Evolutionary conservation across 2,329 filamentous ascomycete genomes (phyloP), one percentile per base, ranked within the genome.

Genomic region (Nannizzia gypsea): DNA sequence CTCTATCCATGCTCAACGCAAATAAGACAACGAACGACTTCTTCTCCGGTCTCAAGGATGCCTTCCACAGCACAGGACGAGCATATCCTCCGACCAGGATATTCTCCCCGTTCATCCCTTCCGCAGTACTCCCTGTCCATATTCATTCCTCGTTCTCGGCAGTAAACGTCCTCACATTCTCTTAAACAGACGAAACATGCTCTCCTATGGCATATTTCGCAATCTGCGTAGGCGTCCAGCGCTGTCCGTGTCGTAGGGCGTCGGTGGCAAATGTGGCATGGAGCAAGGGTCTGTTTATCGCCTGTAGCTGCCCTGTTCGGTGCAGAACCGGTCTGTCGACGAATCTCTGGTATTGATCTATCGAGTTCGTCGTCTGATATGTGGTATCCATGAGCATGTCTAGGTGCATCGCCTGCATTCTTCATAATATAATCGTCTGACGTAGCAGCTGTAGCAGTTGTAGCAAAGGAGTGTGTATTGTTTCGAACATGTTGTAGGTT

Each of bases 121-220:
- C 17, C 8, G 13, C 3, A 15, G 26, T 8, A 34, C 9, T 52
- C 38, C 15, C 40, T 26, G 20, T 44, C 59, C 24, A 38, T 54
- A 11, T 44, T 31, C 38, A 28, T 58, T n/a, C 20, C 24, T 20
- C 58, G 26, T 40, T 64, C 64, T n/a, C 63, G 59, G 59, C 72
- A 75, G 55, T 68, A 60, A 15, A 63, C 17, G 4, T 68, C 65
- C 57, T 73, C 71, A 57, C 74, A 76, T 58, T 73, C 69, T 15
- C 73, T 68, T 48, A 76, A 64, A 65, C 73, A 76, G 40, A 76
- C 74, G 61, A 74, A 76, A 58, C 74, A 76, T 38, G 72, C 69
- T 40, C 73, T 67, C 46, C 72, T 62, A 6, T 66, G 66, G 57
- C 74, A 76, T 11, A 74, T 59, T 57, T 74, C 71, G 61, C 73